Conservation (phyloP, 495 filamentous ascomycete species). For the Parmelia sp. region DNA sequence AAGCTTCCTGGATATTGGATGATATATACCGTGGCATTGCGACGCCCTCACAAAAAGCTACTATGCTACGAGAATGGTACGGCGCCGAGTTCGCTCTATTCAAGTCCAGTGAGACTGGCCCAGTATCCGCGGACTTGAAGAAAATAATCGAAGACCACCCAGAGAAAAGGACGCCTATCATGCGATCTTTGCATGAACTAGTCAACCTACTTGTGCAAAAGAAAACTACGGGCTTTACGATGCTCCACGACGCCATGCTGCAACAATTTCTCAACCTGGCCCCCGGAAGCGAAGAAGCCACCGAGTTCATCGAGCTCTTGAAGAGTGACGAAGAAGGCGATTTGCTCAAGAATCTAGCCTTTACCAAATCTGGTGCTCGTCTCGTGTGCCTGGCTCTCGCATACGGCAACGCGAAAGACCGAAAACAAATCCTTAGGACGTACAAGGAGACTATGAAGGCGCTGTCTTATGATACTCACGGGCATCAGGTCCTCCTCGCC, state of each 20-base stretch:
- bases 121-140: conserved; percentile 54
- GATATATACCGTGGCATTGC: conserved; percentile 88
- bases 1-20: conserved; percentile 94
- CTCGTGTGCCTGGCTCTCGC: conserved; percentile 77
- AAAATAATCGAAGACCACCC: conserved; percentile 67
- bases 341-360: conserved; percentile 87
- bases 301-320: conserved; percentile 81
- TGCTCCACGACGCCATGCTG: conserved; percentile 95
- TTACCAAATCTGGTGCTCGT: conserved; percentile 80
- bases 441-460: conserved; percentile 79
- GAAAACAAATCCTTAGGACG: conserved; percentile 76
- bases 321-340: conserved; percentile 87
- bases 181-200: conserved; percentile 75
- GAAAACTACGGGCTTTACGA: conserved; percentile 89
- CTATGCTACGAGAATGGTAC: conserved; percentile 91
- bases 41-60: conserved; percentile 72
- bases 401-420: conserved; percentile 82
- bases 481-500: conserved; percentile 72
- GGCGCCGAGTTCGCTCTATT: conserved; percentile 89
- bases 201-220: conserved; percentile 91
- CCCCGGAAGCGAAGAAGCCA: conserved; percentile 67
- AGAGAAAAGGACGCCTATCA: conserved; percentile 77
- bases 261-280: conserved; percentile 84
- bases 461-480: conserved; percentile 72
- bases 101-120: conserved; percentile 44